Evolutionary conservation across 208 protist species (phyloP).

Genomic region (Trypanosoma mega): DNA sequence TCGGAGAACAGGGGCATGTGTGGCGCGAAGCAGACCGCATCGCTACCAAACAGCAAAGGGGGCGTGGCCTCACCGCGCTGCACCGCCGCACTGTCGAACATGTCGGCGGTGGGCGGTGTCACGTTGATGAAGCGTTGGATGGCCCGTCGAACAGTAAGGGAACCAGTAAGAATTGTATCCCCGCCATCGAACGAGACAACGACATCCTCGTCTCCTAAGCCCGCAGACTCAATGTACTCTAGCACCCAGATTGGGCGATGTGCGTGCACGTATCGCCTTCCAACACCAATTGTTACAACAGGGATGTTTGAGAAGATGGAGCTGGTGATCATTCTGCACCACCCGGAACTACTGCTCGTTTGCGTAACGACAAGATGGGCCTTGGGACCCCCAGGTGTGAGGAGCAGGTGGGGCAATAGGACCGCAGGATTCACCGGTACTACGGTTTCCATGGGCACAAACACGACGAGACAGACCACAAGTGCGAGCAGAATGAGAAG

Average conservation of each 20-base stretch:
- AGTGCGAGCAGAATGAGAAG: too few relatives aligned
- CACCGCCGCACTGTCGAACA: neutral
- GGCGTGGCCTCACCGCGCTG: neutral
- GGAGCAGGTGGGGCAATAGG: too few relatives aligned
- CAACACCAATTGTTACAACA: neutral
- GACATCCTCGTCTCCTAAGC: neutral
- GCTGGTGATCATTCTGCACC: neutral
- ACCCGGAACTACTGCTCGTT: neutral
- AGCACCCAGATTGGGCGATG: neutral
- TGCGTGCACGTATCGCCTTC: neutral
- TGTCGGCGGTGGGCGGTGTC: neutral
- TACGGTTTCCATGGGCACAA: too few relatives aligned
- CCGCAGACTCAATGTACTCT: neutral
- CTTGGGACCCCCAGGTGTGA: too few relatives aligned
- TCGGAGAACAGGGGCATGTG: neutral
- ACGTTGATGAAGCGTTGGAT: neutral
- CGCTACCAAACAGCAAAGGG: neutral
- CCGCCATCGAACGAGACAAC: neutral
- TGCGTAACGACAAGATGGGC: too few relatives aligned
- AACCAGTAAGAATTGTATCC: neutral
- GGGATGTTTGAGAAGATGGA: neutral
- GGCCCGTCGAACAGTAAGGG: neutral
- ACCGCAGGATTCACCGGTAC: too few relatives aligned
- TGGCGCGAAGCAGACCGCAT: neutral
- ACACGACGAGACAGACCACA: too few relatives aligned